Conservation (phyloP, 805 yeast species). For the Teunomyces cretensis region DNA sequence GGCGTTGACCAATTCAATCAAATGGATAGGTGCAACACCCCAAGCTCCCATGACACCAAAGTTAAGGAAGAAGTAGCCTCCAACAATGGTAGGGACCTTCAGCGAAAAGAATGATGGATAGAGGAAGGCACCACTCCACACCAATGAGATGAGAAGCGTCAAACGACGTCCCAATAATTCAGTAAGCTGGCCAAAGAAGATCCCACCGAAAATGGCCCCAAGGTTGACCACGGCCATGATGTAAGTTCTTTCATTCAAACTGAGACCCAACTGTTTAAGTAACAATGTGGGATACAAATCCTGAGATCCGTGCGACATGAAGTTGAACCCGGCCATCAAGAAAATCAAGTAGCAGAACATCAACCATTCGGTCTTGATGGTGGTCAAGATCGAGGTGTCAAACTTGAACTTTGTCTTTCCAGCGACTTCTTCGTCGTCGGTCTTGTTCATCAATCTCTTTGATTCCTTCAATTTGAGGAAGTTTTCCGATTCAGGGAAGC, state of each 20-base stretch:
- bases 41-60: conserved; percentile 71
- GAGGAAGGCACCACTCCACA: conserved; percentile 57
- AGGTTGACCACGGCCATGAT: conserved; percentile 62
- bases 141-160: conserved; percentile 49
- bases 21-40: conserved; percentile 69
- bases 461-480: conserved; percentile 6
- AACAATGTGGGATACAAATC: conserved; percentile 70
- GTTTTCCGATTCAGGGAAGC: conserved; percentile 10
- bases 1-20: conserved; percentile 57
- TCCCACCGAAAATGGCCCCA: conserved; percentile 69
- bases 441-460: background rate
- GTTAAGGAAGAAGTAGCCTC: conserved; percentile 63
- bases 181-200: conserved; percentile 57
- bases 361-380: conserved; percentile 27
- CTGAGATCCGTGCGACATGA: conserved; percentile 73
- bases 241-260: conserved; percentile 51
- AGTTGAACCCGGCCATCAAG: conserved; percentile 68
- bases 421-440: background rate
- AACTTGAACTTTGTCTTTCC: background rate
- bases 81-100: conserved; percentile 35
- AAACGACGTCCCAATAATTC: conserved; percentile 62
- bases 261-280: conserved; percentile 48
- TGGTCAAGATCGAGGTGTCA: conserved; percentile 4
- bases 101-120: conserved; percentile 44
- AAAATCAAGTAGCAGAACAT: conserved; percentile 30